Conservation (phyloP, 768 basidiomycete genomes). For the Mycena venus region DNA sequence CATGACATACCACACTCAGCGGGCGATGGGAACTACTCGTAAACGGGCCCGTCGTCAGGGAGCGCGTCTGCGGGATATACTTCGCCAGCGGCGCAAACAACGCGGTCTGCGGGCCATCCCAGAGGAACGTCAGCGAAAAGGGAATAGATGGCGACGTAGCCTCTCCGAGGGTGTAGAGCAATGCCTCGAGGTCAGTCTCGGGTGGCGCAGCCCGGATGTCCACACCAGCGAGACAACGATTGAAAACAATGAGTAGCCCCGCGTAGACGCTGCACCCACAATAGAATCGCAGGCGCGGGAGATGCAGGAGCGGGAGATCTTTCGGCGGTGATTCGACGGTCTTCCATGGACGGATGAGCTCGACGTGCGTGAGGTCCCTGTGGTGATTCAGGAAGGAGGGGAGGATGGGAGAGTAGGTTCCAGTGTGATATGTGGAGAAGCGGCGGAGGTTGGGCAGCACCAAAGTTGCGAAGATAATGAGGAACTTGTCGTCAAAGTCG, state of each 20-base stretch:
- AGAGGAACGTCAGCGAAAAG: constrained; percentile 4
- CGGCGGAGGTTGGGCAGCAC: not conserved
- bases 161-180: not conserved
- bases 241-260: not conserved
- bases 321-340: not conserved
- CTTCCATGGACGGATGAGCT: constrained; percentile 8
- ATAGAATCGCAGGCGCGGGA: not conserved
- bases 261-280: constrained; percentile 17
- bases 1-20: not conserved
- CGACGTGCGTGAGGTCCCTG: constrained; percentile 17
- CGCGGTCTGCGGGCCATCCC: constrained; percentile 8
- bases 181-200: not conserved
- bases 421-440: constrained; percentile 9
- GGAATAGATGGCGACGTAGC: not conserved
- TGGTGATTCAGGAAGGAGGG: constrained; percentile 12
- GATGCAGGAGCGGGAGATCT: not conserved
- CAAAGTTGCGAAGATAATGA: constrained; percentile 17
- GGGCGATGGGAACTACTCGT: not conserved
- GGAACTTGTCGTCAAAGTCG: not conserved
- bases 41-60: constrained; percentile 1
- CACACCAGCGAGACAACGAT: not conserved
- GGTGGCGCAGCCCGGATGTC: constrained; percentile 10
- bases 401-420: not conserved
- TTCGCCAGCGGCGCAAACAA: not conserved
- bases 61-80: not conserved